These are phyloP conservation scores for Venturia asperata DNA, from an alignment of 2,329 filamentous ascomycete genomes.

Conservation along the genomic window DNA sequence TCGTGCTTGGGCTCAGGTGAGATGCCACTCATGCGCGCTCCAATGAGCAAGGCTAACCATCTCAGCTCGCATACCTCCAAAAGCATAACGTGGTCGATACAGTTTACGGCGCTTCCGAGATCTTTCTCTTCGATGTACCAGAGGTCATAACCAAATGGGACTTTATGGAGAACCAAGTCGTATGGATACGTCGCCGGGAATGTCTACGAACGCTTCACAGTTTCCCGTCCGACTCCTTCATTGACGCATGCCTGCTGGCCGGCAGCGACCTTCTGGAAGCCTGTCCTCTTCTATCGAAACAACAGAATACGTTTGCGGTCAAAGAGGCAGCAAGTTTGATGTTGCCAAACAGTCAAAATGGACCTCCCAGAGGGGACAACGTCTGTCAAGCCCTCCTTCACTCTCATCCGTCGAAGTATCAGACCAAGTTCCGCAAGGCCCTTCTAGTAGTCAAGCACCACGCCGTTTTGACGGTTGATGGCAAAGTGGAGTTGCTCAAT, in stretches of 20 bases:
- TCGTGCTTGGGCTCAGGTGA: conserved; percentile 78
- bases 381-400: conserved; percentile 76
- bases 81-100: conserved; percentile 62
- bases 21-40: background rate
- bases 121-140: conserved; percentile 77
- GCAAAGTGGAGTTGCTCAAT: conserved; percentile 68
- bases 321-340: conserved; percentile 8
- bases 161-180: conserved; percentile 61
- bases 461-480: conserved; percentile 69
- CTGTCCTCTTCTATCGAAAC: conserved; percentile 60
- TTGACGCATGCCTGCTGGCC: conserved; percentile 75
- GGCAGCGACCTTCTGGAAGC: conserved; percentile 73
- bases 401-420: conserved; percentile 67
- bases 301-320: conserved; percentile 24
- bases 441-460: conserved; percentile 82
- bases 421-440: conserved; percentile 79
- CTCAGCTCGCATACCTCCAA: conserved; percentile 69
- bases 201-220: conserved; percentile 60
- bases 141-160: conserved; percentile 64
- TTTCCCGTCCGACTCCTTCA: conserved; percentile 65
- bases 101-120: conserved; percentile 76
- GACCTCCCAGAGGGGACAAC: conserved; percentile 53
- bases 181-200: conserved; percentile 56
- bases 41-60: conserved; percentile 27
- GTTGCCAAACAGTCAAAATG: conserved; percentile 23